Evolutionary conservation across 2,329 filamentous ascomycete species (phyloP), one percentile per base, ranked within the genome.

Genomic region (Hymenoscyphus fructigenus): DNA sequence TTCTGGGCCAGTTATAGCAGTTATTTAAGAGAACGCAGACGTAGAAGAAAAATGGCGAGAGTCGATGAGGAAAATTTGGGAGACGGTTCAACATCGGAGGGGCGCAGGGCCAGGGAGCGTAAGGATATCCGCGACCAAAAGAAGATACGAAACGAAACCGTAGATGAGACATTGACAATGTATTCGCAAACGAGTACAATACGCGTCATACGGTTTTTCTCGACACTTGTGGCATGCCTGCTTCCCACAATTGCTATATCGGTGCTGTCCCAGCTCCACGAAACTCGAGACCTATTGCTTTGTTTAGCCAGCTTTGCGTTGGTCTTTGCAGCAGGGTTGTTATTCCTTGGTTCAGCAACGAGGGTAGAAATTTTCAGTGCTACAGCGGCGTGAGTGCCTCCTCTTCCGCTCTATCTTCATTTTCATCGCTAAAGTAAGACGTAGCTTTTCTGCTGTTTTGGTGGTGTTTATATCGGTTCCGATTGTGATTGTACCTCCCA

Each of bases 291-390:
- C 36, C 20, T 61, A 5, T 34, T 66, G 26, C 20, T 63, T 28
- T 61, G 50, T 32, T 6, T 66, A 17, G 61, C 56, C 17, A 38
- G 58, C 3, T 66, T 66, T 56, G 57, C 64, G 15, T 53, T 57
- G 0, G 15, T 66, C 10, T 66, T 66, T 59, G 61, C 64, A 7
- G 44, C 63, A 4, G 64, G 61, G 4, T 26, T 66, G 29, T 61
- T 63, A 34, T 66, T 61, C 23, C 32, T 66, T 2, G 57, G 36
- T 15, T 44, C 57, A 5, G 41, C 28, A n/a, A 38, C 64, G 17
- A 53, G 61, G 29, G 44, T 63, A 2, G 64, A 66, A 2, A 63
- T 66, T n/a, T 66, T 66, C 36, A 57, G 57, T 29, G 64, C 64
- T n/a, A 63, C 64, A 44, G 64, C 64, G 34, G 61, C 61, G 61